A percentile compares a stretch with the other conserved stretches of the same genome.
Conservation (phyloP, 805 yeast genomes). For the Candida mattraensis region DNA sequence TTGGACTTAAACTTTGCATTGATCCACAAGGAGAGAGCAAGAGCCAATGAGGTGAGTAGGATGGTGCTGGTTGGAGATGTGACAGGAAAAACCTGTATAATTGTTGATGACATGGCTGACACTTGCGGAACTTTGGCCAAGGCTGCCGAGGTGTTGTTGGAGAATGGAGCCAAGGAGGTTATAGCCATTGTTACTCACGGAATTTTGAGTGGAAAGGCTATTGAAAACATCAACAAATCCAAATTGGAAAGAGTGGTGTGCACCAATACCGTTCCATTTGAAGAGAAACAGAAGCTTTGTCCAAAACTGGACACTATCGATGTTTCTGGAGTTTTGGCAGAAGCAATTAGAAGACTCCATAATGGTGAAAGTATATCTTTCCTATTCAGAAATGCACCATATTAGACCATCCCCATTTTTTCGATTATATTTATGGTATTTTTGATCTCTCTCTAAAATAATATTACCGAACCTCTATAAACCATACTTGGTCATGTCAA, state of each 20-base stretch:
- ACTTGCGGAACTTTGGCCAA: conserved; percentile 85
- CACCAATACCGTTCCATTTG: conserved; percentile 79
- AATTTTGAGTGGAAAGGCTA: conserved; percentile 72
- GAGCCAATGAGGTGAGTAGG: conserved; percentile 79
- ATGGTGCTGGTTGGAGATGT: conserved; percentile 90
- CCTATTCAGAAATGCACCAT: conserved; percentile 68
- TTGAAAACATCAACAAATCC: conserved; percentile 66
- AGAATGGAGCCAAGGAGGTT: conserved; percentile 68
- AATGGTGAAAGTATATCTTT: conserved; percentile 85
- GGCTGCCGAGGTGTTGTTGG: conserved; percentile 74
- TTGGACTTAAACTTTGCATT: conserved; percentile 79
- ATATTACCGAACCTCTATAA: conserved; percentile 24
- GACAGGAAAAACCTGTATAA: conserved; percentile 67
- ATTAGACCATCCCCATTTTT: conserved; percentile 14
- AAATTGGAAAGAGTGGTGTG: conserved; percentile 70
- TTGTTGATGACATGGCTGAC: conserved; percentile 89
- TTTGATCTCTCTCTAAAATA: background rate
- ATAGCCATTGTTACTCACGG: conserved; percentile 86
- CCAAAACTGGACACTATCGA: conserved; percentile 69
- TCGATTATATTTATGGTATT: background rate
- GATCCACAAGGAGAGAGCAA: conserved; percentile 81
- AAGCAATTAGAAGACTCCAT: conserved; percentile 80
- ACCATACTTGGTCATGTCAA: conserved; percentile 51
- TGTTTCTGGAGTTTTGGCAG: conserved; percentile 73
- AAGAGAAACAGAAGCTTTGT: conserved; percentile 56